Percentiles rank a stretch among this genome's conserved stretches.
Conservation (phyloP, 352 stramenopile genomes). For the Phytophthora cactorum region DNA sequence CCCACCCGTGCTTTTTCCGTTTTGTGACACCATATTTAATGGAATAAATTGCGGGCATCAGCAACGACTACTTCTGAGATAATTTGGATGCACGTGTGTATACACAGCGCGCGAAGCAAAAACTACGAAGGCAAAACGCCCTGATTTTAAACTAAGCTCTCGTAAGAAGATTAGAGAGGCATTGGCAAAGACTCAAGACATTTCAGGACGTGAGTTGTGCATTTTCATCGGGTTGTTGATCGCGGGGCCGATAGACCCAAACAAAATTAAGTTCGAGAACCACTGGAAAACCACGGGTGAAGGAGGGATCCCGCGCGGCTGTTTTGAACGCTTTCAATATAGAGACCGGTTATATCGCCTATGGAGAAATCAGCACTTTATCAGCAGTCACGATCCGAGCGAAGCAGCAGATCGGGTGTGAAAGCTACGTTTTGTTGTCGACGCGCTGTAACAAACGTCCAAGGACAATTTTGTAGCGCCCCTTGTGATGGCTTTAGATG, state of each 20-base stretch:
- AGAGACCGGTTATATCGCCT: neutral
- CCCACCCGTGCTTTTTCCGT: neutral
- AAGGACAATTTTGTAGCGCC: neutral
- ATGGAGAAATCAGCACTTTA: neutral
- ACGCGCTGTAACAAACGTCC: neutral
- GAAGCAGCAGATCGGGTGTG: neutral
- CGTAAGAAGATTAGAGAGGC: neutral
- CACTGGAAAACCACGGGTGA: neutral
- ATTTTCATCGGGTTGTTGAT: conserved; percentile 9
- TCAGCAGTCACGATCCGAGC: neutral
- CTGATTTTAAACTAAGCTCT: neutral
- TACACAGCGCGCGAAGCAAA: neutral
- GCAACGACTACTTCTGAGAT: neutral
- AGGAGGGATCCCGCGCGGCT: neutral
- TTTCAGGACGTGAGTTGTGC: neutral
- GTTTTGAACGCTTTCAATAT: neutral
- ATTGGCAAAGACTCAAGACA: neutral
- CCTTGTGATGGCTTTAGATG: neutral
- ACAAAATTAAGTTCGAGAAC: conserved; percentile 1
- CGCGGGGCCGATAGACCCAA: neutral
- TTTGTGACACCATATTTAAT: neutral
- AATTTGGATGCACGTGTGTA: neutral
- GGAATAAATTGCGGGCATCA: neutral
- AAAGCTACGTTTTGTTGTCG: neutral
- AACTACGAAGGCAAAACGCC: neutral